phyloP scores from a whole-genome alignment of 148 eudicot genomes.

The Diospyros kaki region DNA sequence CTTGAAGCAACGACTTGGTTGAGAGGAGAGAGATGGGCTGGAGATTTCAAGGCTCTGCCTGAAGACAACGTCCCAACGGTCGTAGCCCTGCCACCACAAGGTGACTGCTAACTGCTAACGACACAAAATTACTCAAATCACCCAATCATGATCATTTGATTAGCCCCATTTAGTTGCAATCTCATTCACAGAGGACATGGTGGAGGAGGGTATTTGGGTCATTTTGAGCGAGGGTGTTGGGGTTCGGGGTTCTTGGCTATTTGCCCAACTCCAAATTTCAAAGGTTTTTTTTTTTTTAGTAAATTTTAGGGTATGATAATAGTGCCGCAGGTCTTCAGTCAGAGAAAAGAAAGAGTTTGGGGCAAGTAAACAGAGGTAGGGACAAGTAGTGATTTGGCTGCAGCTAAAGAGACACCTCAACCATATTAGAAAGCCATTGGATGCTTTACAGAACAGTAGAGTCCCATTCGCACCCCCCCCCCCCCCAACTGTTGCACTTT shows the following conservation, averaged over 20 bases:
- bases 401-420: constrained; percentile 16
- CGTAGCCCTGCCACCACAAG: neutral
- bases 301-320: no score
- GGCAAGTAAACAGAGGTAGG: constrained; percentile 12
- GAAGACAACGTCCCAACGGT: constrained; percentile 21
- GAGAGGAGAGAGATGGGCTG: constrained; percentile 2
- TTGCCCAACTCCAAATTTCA: neutral
- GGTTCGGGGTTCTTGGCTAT: neutral
- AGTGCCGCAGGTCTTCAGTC: neutral
- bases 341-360: constrained; percentile 16
- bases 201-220: constrained; percentile 12
- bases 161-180: neutral
- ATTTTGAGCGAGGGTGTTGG: neutral
- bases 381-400: constrained; percentile 14
- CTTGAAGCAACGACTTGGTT: constrained; percentile 52
- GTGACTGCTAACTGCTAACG: neutral
- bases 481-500: neutral
- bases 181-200: neutral
- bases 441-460: constrained; percentile 13
- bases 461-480: neutral
- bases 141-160: neutral
- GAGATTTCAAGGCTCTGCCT: constrained; percentile 16
- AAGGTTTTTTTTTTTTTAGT: neutral
- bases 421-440: neutral
- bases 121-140: constrained; percentile 1